These are phyloP conservation scores for Sclerotinia borealis DNA, from an alignment of 2,329 filamentous ascomycete genomes.

Conservation along the genomic window DNA sequence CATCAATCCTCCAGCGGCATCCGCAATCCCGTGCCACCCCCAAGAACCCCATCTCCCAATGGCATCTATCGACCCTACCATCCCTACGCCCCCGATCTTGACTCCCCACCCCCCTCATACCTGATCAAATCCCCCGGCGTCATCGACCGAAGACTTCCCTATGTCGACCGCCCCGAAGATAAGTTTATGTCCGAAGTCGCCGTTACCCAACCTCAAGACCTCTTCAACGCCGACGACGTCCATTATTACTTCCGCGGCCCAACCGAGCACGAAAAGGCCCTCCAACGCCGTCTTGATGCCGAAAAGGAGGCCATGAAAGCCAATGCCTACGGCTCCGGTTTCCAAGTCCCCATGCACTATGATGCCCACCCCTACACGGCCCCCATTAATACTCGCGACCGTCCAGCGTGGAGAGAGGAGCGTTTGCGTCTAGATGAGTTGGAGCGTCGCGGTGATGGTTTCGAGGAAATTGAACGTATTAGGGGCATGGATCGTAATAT, in stretches of 20 bases:
- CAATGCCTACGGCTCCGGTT: not conserved
- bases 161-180: not conserved
- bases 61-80: not conserved
- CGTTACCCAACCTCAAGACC: not conserved
- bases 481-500: not conserved
- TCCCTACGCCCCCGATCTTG: not conserved
- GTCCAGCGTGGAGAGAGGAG: not conserved
- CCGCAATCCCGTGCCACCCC: no score
- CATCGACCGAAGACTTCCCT: not conserved
- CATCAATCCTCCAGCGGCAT: no score
- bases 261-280: not conserved
- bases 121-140: not conserved
- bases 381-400: not conserved
- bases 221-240: constrained; percentile 2
- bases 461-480: not conserved
- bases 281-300: not conserved
- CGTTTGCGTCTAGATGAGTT: not conserved
- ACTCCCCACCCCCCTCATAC: not conserved
- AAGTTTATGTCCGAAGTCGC: not conserved
- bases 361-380: not conserved
- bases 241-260: not conserved
- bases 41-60: not conserved
- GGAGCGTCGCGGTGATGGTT: not conserved
- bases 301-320: not conserved
- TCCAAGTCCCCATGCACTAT: not conserved